Evolutionary conservation across 2,329 filamentous ascomycete species (phyloP).

Genomic region (Phyllosticta capitalensis): DNA sequence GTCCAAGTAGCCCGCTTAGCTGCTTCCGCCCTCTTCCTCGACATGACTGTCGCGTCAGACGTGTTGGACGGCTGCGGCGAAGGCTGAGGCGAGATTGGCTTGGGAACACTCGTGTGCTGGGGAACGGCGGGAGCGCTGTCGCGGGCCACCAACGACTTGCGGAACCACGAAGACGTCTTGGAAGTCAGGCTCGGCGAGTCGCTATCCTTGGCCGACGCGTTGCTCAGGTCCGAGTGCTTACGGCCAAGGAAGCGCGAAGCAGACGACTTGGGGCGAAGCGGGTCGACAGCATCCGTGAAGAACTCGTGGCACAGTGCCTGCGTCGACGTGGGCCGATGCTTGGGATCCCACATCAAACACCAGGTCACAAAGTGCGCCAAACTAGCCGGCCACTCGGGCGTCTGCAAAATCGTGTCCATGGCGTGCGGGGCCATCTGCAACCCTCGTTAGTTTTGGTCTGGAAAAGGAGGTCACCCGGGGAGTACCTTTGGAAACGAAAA

Average conservation of each 20-base stretch:
- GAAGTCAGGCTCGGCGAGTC: slow-evolving; percentile 54
- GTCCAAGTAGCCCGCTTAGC: slow-evolving; percentile 90
- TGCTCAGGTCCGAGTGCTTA: slow-evolving; percentile 77
- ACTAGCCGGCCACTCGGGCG: slow-evolving; percentile 83
- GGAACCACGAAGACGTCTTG: slow-evolving; percentile 88
- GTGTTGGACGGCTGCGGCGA: slow-evolving; percentile 36
- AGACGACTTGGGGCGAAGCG: slow-evolving; percentile 82
- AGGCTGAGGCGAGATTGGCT: slow-evolving; percentile 33
- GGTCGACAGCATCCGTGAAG: slow-evolving; percentile 86
- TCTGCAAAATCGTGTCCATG: slow-evolving; percentile 85
- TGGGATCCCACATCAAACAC: slow-evolving; percentile 99
- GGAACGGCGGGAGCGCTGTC: slow-evolving; percentile 55
- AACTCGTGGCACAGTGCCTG: slow-evolving; percentile 96
- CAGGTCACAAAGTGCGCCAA: slow-evolving; percentile 92
- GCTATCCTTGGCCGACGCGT: slow-evolving; percentile 54
- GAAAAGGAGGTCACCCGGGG: slow-evolving; percentile 3
- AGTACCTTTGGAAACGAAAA: slow-evolving; percentile 86
- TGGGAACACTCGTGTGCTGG: slow-evolving; percentile 30
- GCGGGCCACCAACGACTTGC: slow-evolving; percentile 81
- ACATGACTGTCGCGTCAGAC: slow-evolving; percentile 33
- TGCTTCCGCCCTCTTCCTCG: slow-evolving; percentile 48
- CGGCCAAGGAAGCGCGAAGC: slow-evolving; percentile 74
- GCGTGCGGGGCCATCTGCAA: slow-evolving; percentile 86
- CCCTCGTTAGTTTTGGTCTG: neutral
- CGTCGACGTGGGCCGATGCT: slow-evolving; percentile 77